These are phyloP conservation scores for Oryza nivara DNA, from an alignment of 176 grass and related monocot species.

Conservation along the genomic window DNA sequence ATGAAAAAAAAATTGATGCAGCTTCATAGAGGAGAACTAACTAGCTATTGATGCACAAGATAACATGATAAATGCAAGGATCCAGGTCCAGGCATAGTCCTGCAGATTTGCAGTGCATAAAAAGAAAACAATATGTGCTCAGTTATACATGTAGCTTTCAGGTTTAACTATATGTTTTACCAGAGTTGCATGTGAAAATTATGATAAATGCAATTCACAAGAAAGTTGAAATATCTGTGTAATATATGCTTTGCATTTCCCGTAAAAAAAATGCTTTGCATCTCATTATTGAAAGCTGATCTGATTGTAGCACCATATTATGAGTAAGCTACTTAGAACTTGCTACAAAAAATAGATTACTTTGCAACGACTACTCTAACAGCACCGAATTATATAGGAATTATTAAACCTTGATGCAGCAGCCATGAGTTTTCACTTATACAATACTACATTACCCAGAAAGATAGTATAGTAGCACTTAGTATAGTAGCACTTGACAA, in stretches of 20 bases:
- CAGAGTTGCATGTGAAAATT: conserved; percentile 10
- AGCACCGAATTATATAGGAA: not conserved
- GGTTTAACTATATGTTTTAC: conserved; percentile 14
- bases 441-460: not conserved
- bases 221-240: conserved; percentile 22
- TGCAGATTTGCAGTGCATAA: conserved; percentile 8
- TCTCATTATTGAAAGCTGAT: conserved; percentile 24
- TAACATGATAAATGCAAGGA: conserved; percentile 6
- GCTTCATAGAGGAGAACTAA: conserved; percentile 25
- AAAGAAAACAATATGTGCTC: conserved; percentile 13
- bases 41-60: not conserved
- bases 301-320: not conserved
- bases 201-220: conserved; percentile 25
- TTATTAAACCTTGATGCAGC: not conserved
- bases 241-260: not conserved
- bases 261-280: not conserved
- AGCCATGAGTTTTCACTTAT: not conserved
- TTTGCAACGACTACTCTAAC: not conserved
- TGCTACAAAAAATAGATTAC: not conserved
- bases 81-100: not conserved
- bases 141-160: conserved; percentile 1
- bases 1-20: conserved; percentile 5
- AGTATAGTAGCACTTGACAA: not conserved
- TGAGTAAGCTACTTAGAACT: not conserved
- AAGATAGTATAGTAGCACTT: not conserved